Percentiles rank a stretch among this genome's conserved stretches.
Conservation (phyloP, 2,329 filamentous ascomycete species). For the Fusarium sp. region DNA sequence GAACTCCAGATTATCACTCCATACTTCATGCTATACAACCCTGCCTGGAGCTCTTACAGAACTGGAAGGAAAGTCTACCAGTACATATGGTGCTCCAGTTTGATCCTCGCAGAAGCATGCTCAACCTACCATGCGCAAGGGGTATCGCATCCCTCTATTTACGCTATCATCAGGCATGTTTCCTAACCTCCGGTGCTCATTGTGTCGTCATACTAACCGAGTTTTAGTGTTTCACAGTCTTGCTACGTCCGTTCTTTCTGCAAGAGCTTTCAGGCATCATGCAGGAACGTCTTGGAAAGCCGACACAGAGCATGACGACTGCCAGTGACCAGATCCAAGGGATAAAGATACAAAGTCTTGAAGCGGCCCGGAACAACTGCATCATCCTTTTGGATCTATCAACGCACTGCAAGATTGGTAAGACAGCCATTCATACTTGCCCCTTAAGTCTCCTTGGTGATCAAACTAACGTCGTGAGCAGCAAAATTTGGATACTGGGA, state of each 20-base stretch:
- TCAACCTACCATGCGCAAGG: conserved; percentile 14
- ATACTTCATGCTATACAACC: conserved; percentile 3
- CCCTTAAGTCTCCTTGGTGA: neutral
- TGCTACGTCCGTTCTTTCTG: conserved; percentile 17
- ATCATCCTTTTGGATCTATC: conserved; percentile 15
- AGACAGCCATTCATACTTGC: neutral
- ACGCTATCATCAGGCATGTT: conserved; percentile 19
- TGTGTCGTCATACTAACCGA: neutral
- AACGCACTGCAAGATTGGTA: conserved; percentile 18
- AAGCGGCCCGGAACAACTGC: conserved; percentile 18
- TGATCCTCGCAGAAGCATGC: conserved; percentile 9
- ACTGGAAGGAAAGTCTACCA: conserved; percentile 13
- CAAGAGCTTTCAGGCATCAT: conserved; percentile 20
- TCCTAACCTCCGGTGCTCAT: neutral
- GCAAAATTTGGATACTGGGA: conserved; percentile 26
- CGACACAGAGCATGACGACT: conserved; percentile 1
- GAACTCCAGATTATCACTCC: conserved; percentile 3
- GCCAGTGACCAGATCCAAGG: neutral
- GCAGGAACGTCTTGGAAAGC: conserved; percentile 3
- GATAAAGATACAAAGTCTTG: conserved; percentile 18
- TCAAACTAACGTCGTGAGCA: neutral
- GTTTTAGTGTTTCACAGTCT: conserved; percentile 14
- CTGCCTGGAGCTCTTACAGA: conserved; percentile 6
- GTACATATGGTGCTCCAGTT: conserved; percentile 10
- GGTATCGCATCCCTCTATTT: conserved; percentile 22